phyloP scores from a whole-genome alignment of 768 basidiomycete species.

The Pleurotus ostreatus region DNA sequence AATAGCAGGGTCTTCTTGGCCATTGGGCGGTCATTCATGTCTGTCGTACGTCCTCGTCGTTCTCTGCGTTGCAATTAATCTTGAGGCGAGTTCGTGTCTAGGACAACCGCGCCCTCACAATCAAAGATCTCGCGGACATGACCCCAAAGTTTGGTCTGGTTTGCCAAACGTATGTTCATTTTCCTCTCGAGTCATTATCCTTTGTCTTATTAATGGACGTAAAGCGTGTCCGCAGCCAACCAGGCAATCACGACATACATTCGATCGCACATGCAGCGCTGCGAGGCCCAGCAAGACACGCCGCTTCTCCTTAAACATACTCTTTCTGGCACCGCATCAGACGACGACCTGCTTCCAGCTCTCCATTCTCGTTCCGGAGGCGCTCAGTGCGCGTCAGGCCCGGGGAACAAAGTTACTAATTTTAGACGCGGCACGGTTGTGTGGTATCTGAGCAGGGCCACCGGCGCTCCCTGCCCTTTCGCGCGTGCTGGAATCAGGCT shows the following conservation, averaged over 20 bases:
- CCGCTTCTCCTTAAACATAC: conserved; percentile 70
- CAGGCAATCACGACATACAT: conserved; percentile 85
- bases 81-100: conserved; percentile 21
- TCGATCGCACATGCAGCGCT: conserved; percentile 67
- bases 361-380: conserved; percentile 69
- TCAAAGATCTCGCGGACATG: conserved; percentile 80
- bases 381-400: conserved; percentile 40
- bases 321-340: conserved; percentile 65
- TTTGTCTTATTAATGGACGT: conserved; percentile 15
- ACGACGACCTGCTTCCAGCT: conserved; percentile 72
- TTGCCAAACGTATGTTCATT: conserved; percentile 67
- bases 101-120: conserved; percentile 83
- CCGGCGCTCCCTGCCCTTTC: conserved; percentile 76
- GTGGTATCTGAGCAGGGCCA: conserved; percentile 75
- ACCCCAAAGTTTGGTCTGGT: conserved; percentile 58
- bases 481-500: conserved; percentile 67
- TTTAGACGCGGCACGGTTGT: conserved; percentile 77
- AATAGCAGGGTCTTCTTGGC: conserved; percentile 69
- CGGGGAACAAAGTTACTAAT: conserved; percentile 54
- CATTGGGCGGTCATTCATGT: conserved; percentile 67
- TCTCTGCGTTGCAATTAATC: conserved; percentile 15
- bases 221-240: conserved; percentile 70
- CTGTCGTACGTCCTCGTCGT: conserved; percentile 49
- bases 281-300: conserved; percentile 66
- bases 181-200: conserved; percentile 9